Conservation (phyloP, 2,329 filamentous ascomycete species). For the Neospermospora avenae region DNA sequence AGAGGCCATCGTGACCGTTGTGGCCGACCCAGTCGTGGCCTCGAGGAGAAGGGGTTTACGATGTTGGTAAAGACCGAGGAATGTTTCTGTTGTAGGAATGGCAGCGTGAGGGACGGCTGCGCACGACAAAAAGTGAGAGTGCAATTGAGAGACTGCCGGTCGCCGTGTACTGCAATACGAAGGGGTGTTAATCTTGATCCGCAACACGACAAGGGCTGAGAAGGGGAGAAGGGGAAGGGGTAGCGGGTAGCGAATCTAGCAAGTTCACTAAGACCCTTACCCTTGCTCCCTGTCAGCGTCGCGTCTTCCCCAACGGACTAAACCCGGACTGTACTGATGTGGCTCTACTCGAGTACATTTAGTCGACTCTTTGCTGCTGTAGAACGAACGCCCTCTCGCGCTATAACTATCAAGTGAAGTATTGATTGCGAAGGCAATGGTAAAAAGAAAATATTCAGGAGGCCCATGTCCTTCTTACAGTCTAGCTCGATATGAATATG, state of each 20-base stretch:
- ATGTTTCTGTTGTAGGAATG: background rate
- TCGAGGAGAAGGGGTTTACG: background rate
- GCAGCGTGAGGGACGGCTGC: background rate
- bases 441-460: too few relatives aligned
- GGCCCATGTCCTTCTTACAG: too few relatives aligned
- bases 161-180: background rate
- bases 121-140: background rate
- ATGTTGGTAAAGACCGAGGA: background rate
- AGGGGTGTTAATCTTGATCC: background rate
- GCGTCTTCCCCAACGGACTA: background rate
- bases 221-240: too few relatives aligned
- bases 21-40: background rate
- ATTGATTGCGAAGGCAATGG: too few relatives aligned
- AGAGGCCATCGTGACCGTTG: slow-evolving; percentile 19
- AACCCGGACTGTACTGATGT: background rate
- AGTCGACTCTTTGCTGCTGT: background rate
- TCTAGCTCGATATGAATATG: too few relatives aligned
- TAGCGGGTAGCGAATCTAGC: too few relatives aligned
- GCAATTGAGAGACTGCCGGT: background rate
- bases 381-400: background rate
- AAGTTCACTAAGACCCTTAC: background rate
- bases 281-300: background rate
- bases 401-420: background rate
- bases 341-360: background rate
- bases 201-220: background rate